Evolutionary conservation across 345 rosid species (phyloP).

Genomic region (Schrenkiella parvula): DNA sequence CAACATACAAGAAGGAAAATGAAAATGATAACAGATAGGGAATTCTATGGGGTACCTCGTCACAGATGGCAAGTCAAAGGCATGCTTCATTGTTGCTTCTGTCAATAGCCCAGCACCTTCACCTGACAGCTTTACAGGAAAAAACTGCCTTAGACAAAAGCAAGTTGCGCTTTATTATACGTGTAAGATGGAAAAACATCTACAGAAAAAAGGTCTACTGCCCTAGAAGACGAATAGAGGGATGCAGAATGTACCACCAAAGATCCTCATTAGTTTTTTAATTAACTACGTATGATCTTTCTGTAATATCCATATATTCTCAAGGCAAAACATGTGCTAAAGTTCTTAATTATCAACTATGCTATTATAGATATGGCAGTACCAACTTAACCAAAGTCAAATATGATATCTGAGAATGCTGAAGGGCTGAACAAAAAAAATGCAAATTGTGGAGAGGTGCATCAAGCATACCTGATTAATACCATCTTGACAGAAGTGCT

Average conservation of each 20-base stretch:
- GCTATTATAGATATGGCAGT: background rate
- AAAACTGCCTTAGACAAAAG: constrained; percentile 11
- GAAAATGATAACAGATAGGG: background rate
- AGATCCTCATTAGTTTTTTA: background rate
- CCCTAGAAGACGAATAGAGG: background rate
- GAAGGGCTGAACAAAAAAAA: background rate
- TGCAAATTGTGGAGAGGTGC: background rate
- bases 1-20: background rate
- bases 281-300: background rate
- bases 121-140: constrained; percentile 31
- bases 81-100: constrained; percentile 49
- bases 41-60: constrained; percentile 43
- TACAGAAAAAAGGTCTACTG: background rate
- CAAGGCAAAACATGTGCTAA: constrained; percentile 1
- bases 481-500: constrained; percentile 45
- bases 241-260: constrained; percentile 6
- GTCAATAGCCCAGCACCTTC: constrained; percentile 42
- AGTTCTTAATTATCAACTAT: constrained; percentile 4
- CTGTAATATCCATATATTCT: background rate
- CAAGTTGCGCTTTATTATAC: background rate
- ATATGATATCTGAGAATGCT: constrained; percentile 9
- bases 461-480: constrained; percentile 45
- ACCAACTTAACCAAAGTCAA: background rate
- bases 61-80: constrained; percentile 54
- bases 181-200: background rate